Evolutionary conservation across 148 eudicot genomes (phyloP), one percentile per base, ranked within the genome.

Genomic region (Beta vulgaris): DNA sequence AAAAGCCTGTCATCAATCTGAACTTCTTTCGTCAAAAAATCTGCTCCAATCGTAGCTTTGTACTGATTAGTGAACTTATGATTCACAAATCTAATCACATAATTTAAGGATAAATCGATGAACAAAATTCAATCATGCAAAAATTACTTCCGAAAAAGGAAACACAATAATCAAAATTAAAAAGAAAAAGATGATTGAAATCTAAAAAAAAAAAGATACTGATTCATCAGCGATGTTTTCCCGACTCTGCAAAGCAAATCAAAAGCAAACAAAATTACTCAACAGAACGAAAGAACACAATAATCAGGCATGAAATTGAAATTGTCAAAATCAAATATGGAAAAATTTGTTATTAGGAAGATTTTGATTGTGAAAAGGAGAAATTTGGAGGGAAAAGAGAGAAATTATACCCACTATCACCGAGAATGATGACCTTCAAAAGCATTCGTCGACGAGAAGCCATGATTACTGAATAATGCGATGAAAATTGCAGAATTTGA

Each of bases 201-300:
- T 51, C 29, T 14, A 19, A 21, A 29, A 39, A 54, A 67, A 43
- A 67, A 82, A 82, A 84, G 77, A 82, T 88, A 91, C 93, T 91
- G 97, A 76, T 89, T 91, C 97, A 91, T 88, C 87, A 91, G 76
- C 10, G 97, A 91, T 48, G 97, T 91, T 86, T 91, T 91, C 68
- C 97, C 97, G 10, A 91, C 97, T 73, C 92, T 90, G 74, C 73
- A 74, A 74, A 48, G 18, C 57, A 64, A 75, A 67, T 10, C 58
- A 63, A 72, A 29, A 39, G 2, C 36, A 72, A 43, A 32, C 35
- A 29, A 69, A 37, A 35, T 1, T 37, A 51, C 23, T 31, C 53
- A 60, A 26, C 2, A n/a, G 32, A 42, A 13, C 16, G 40, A 68
- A 68, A 29, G 21, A 60, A 48, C 48, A 54, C 10, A 4, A 51